Evolutionary conservation across 805 yeast genomes (phyloP), one percentile per base, ranked within the genome.

Genomic region (Wickerhamomyces pijperi): DNA sequence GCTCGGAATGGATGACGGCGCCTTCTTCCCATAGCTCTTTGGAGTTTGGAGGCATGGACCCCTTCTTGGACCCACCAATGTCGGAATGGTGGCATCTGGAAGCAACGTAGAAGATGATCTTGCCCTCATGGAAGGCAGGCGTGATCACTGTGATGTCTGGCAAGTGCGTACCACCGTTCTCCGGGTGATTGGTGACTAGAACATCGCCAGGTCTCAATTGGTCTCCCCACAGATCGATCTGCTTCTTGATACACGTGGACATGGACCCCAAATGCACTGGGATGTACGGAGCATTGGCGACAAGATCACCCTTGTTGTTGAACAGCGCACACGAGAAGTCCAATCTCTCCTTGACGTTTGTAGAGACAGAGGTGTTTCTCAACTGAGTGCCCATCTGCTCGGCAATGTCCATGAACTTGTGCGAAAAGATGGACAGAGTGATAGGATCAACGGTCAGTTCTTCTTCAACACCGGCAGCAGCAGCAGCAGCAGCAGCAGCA

Each of bases 21-120:
- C 97, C 97, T 60, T 88, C 97, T 54, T 88, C 88, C 67, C 76
- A 81, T 32, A 90, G 61, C 42, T 78, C 77, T 51, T 78, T 84
- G 2, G 96, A 85, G 53, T 82, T 78, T 9, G 96, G 95, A 14
- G 97, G 96, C 87, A 88, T 86, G 0, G 94, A 82, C 1, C 97
- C 97, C 1, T 97, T 95, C 28, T 85, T 61, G 42, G 81, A 74
- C 13, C 95, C 94, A 15, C 97, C 97, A 53, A 90, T 88, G 59
- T 88, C 97, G 5, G 96, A 88, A 61, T 90, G 97, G 60, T 88
- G 97, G 2, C 96, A 97, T 46, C 97, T 69, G 0, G 95, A 80
- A 1, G 97, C 97, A 13, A 85, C 87, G 67, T 85, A 88, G 56
- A 88, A 88, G 20, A 86, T 73, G 28, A 85, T 69, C 39, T 64